phyloP scores from a whole-genome alignment of 139 green algal species.

The Pedinophyceae sp. region DNA sequence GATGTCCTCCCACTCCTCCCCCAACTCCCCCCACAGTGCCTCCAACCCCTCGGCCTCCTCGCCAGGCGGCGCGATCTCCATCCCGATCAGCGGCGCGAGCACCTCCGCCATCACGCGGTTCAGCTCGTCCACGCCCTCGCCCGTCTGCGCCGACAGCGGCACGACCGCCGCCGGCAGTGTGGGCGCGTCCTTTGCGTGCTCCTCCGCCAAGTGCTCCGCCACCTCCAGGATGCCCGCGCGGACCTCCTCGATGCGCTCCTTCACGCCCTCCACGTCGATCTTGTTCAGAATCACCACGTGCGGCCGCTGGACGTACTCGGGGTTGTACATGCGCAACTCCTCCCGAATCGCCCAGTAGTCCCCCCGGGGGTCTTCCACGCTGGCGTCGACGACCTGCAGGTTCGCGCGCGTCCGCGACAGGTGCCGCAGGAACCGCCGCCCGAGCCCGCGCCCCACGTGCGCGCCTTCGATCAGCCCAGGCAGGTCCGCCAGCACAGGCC shows the following conservation, averaged over 20 bases:
- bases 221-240: neutral
- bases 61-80: no score
- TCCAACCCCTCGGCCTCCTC: no score
- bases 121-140: no score
- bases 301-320: conserved; percentile 53
- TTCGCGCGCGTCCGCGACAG: conserved; percentile 48
- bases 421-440: conserved; percentile 75
- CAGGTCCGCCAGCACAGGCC: conserved; percentile 54
- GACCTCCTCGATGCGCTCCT: conserved; percentile 1
- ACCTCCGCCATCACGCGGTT: no score
- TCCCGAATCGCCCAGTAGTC: conserved; percentile 52
- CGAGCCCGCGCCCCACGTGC: conserved; percentile 50
- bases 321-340: conserved; percentile 88
- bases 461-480: conserved; percentile 70
- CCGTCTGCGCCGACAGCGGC: no score
- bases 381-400: conserved; percentile 63
- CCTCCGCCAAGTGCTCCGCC: no score
- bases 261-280: conserved; percentile 37
- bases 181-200: no score
- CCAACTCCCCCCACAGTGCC: no score
- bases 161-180: no score
- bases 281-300: conserved; percentile 76
- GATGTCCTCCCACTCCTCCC: no score
- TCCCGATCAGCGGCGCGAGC: no score
- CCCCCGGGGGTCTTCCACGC: conserved; percentile 32